Base-by-base conservation (phyloP, 768 basidiomycete species). In the Megacollybia marginata region DNA sequence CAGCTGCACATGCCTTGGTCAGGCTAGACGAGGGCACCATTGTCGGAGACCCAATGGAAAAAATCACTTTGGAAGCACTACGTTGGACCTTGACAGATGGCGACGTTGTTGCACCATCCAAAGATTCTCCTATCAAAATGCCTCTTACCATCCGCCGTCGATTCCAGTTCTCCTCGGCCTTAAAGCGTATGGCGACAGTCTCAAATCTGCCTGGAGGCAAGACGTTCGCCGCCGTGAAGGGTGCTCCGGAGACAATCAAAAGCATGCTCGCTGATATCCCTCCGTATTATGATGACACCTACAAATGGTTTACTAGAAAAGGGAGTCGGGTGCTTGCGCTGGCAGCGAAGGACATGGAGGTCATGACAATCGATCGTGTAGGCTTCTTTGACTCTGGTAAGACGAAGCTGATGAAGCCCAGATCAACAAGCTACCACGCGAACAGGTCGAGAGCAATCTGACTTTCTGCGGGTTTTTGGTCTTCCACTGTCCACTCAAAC, bases 1-100 rank as follows among this genome's bases (percentile, higher is more conserved):
- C 95, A 18, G 83, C 93, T 9, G 94, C 96, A 1, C 96, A 99
- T 59, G 95, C 96, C 0, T 72, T 99, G 10, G 96, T 98, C 35
- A 77, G 88, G 44, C 75, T 99, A 20, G 95, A 99, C 57, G 95
- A 98, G 57, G 95, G 92, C 9, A 85, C 85, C 1, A 71, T 94
- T 34, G 94, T 98, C 40, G 96, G 96, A 4, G 96, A 99, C 63
- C 96, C 96, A 0, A 99, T 99, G 96, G 96, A 99, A 68, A 93
- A 94, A 70, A 94, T 90, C 0, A 95, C 96, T 0, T 72, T 98
- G 7, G 88, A 90, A 53, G 85, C 92, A 2, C 74, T 99, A 28
- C 84, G 90, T 44, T 98, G 96, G 95, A 82, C 81, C 51, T 64
- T 98, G 36, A 69, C 65, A 9, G 80, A 82, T 67, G 88, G 87